Evolutionary conservation across 1,284 basidiomycete species (phyloP).

Genomic region (Rhodotorula sp.): DNA sequence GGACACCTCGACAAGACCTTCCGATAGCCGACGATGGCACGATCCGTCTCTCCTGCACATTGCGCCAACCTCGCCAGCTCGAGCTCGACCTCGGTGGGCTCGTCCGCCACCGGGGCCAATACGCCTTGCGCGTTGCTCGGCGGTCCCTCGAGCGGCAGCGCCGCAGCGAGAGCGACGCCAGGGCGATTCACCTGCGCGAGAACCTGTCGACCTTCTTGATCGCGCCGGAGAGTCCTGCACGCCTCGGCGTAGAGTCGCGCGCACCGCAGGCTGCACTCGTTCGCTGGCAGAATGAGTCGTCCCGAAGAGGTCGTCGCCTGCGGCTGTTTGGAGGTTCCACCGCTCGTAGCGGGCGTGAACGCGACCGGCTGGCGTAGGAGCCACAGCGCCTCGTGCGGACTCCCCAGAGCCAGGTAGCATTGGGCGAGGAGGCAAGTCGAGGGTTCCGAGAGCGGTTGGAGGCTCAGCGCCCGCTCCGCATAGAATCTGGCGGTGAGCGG

Average conservation of each 20-base stretch:
- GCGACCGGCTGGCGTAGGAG: conserved; percentile 38
- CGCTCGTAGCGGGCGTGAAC: conserved; percentile 22
- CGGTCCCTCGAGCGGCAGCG: background rate
- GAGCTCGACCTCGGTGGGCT: conserved; percentile 29
- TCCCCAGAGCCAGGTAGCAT: conserved; percentile 15
- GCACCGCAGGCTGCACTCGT: conserved; percentile 42
- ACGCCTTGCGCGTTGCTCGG: background rate
- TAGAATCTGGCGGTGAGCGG: conserved; percentile 44
- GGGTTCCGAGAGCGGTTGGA: conserved; percentile 41
- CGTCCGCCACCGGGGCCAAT: conserved; percentile 1
- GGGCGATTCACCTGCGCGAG: conserved; percentile 28
- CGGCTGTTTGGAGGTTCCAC: background rate
- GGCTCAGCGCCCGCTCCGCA: conserved; percentile 42
- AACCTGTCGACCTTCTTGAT: conserved; percentile 44
- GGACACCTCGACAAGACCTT: conserved; percentile 73
- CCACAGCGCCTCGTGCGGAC: conserved; percentile 40
- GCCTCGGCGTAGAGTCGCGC: conserved; percentile 43
- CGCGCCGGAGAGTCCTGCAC: conserved; percentile 36
- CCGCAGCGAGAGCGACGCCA: conserved; percentile 11
- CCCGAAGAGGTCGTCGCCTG: conserved; percentile 11
- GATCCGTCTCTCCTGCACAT: conserved; percentile 70
- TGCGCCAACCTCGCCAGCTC: conserved; percentile 57
- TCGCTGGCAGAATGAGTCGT: conserved; percentile 37
- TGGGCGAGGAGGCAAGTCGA: conserved; percentile 38
- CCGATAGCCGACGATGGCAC: conserved; percentile 68